Conservation (phyloP, 2,329 filamentous ascomycete species). For the Fusarium sp. region DNA sequence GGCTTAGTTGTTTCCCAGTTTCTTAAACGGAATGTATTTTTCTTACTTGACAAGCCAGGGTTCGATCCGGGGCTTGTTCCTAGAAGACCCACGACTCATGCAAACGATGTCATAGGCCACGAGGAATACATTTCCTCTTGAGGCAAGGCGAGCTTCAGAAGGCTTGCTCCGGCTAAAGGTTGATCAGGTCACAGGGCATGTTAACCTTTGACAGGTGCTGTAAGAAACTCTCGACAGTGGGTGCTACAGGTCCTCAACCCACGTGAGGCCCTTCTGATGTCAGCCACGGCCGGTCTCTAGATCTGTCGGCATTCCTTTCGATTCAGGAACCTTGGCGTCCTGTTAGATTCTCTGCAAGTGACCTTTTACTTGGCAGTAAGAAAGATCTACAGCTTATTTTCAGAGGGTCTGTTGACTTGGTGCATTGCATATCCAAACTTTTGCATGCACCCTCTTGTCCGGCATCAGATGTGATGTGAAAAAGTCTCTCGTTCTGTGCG, state of each 20-base stretch:
- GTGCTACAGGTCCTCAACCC: conserved; percentile 11
- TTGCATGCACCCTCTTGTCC: conserved; percentile 6
- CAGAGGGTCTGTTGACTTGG: conserved; percentile 7
- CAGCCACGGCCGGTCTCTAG: conserved; percentile 31
- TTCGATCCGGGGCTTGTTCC: conserved; percentile 1
- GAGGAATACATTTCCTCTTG: conserved; percentile 22
- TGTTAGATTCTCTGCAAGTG: conserved; percentile 19
- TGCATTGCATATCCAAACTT: background rate
- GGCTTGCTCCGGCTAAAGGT: conserved; percentile 34
- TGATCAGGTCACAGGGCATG: conserved; percentile 37
- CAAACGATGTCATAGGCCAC: conserved; percentile 37
- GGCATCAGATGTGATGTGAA: conserved; percentile 9
- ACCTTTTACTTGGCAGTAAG: conserved; percentile 23
- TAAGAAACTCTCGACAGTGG: conserved; percentile 11
- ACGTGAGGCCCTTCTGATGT: conserved; percentile 38
- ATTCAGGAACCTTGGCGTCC: conserved; percentile 29
- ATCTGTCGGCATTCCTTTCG: conserved; percentile 42
- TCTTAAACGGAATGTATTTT: conserved; percentile 20
- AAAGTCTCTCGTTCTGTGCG: background rate
- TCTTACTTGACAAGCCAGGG: conserved; percentile 4
- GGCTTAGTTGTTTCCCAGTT: background rate
- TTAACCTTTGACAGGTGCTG: conserved; percentile 16
- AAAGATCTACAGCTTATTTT: conserved; percentile 18
- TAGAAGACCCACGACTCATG: conserved; percentile 27
- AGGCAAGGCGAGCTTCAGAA: conserved; percentile 21